Percentiles rank a stretch among this genome's conserved stretches.
phyloP scores from a whole-genome alignment of 345 rosid genomes.

The Viola odorata region DNA sequence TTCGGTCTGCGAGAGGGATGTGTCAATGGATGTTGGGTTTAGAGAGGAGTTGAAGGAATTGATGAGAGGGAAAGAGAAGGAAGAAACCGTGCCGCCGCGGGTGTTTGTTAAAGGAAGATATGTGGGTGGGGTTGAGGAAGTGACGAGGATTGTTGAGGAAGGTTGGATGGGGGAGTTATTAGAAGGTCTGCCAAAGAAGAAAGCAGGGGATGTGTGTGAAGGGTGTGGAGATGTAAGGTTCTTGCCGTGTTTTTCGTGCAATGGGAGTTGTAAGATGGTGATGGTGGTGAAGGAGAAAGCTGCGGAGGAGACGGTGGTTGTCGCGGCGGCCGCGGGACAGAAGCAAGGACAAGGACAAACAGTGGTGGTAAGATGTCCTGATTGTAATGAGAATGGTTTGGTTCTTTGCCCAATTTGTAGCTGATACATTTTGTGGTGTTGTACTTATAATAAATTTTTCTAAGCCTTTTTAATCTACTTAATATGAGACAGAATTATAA shows the following conservation, averaged over 20 bases:
- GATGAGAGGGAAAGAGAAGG: slow-evolving; percentile 34
- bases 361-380: slow-evolving; percentile 49
- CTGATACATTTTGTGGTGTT: neutral
- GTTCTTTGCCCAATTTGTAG: slow-evolving; percentile 67
- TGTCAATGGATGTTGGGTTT: slow-evolving; percentile 74
- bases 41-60: slow-evolving; percentile 61
- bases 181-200: slow-evolving; percentile 43
- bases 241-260: slow-evolving; percentile 57
- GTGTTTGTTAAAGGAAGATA: slow-evolving; percentile 61
- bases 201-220: slow-evolving; percentile 36
- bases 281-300: slow-evolving; percentile 27
- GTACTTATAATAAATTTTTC: too few species aligned
- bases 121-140: slow-evolving; percentile 71
- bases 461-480: too few species aligned
- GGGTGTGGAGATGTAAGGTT: slow-evolving; percentile 80
- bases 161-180: slow-evolving; percentile 60
- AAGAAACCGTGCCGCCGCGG: slow-evolving; percentile 43
- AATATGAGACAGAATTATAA: too few species aligned
- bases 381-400: slow-evolving; percentile 87
- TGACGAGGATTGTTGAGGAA: slow-evolving; percentile 61
- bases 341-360: slow-evolving; percentile 28
- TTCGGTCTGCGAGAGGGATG: slow-evolving; percentile 74
- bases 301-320: slow-evolving; percentile 44
- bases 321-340: slow-evolving; percentile 6
- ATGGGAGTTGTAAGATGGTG: slow-evolving; percentile 76